These are phyloP conservation scores for Chaetomium sp. DNA, from an alignment of 2,329 filamentous ascomycete genomes.

Conservation along the genomic window DNA sequence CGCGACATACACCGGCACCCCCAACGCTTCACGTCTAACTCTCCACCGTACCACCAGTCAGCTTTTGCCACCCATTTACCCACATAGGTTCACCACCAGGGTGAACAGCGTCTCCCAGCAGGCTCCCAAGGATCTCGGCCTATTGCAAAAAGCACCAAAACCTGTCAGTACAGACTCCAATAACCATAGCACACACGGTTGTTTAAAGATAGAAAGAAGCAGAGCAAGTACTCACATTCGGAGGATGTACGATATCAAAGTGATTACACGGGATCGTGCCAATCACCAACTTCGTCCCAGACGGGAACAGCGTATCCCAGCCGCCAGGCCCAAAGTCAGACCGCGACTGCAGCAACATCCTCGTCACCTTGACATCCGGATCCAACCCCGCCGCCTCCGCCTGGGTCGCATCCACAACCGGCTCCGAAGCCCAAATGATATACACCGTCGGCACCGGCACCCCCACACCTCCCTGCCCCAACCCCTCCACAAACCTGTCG, in stretches of 20 bases:
- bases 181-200: neutral
- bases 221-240: neutral
- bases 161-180: neutral
- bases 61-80: neutral
- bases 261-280: neutral
- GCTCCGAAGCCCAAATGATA: slow-evolving; percentile 4
- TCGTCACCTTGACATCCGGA: neutral
- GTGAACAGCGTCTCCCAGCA: neutral
- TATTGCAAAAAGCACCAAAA: neutral
- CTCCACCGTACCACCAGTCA: neutral
- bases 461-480: too few relatives aligned
- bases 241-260: neutral
- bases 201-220: too few relatives aligned
- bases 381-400: neutral
- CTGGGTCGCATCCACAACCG: neutral
- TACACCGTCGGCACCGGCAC: neutral
- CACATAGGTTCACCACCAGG: neutral
- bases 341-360: neutral
- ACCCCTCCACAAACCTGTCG: neutral
- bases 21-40: neutral
- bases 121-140: neutral
- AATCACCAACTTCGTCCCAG: neutral
- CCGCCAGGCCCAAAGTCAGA: neutral
- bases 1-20: neutral
- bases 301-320: slow-evolving; percentile 3